phyloP scores from a whole-genome alignment of 495 filamentous ascomycete species.

The Aspergillus panamensis region DNA sequence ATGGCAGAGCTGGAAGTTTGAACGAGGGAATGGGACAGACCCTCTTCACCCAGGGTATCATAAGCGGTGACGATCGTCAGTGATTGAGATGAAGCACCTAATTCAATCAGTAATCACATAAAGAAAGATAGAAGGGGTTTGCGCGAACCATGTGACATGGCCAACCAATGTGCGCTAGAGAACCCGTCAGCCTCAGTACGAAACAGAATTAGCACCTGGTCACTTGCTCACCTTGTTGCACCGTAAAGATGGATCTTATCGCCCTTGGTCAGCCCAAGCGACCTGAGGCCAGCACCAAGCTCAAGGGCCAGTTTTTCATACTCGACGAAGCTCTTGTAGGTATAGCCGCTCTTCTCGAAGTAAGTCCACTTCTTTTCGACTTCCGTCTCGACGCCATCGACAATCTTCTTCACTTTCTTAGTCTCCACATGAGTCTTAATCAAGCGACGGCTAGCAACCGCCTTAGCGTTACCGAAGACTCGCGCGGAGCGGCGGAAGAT shows the following conservation, averaged over 20 bases:
- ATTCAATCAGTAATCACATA: neutral
- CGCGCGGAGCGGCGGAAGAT: constrained; percentile 73
- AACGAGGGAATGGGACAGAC: constrained; percentile 83
- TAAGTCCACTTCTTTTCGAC: constrained; percentile 96
- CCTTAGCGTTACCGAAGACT: constrained; percentile 85
- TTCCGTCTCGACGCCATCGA: constrained; percentile 85
- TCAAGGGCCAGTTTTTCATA: constrained; percentile 74
- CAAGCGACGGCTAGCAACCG: constrained; percentile 73
- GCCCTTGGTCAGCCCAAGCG: constrained; percentile 69
- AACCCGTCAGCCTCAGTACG: constrained; percentile 10
- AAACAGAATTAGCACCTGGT: neutral
- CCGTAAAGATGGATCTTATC: constrained; percentile 87
- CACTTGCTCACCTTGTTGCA: constrained; percentile 61
- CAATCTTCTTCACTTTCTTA: constrained; percentile 95
- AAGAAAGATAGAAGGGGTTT: neutral
- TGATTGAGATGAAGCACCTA: constrained; percentile 76
- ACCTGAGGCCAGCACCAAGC: constrained; percentile 72
- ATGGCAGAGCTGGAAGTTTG: constrained; percentile 84
- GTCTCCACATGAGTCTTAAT: constrained; percentile 84
- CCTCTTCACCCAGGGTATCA: constrained; percentile 93
- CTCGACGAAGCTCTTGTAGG: constrained; percentile 82
- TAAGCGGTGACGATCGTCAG: constrained; percentile 96
- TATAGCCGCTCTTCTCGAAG: constrained; percentile 87
- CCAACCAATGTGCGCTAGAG: constrained; percentile 68
- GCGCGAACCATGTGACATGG: constrained; percentile 61